Percentiles rank a stretch among this genome's conserved stretches.
These are phyloP conservation scores for Pichia pseudocactophila DNA, from an alignment of 805 yeast species.

Conservation along the genomic window DNA sequence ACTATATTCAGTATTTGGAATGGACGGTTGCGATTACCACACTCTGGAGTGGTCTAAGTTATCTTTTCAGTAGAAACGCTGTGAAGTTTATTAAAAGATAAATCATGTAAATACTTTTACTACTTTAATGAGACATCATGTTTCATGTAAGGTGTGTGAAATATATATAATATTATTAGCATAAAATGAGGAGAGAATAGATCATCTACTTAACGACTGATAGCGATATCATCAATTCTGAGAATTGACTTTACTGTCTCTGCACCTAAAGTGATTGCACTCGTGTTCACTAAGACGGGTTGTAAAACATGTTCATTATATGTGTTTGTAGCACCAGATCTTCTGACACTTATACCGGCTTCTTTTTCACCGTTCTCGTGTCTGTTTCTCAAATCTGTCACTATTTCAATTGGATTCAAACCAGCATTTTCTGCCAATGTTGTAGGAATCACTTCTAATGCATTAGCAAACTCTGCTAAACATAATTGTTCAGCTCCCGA, in stretches of 20 bases:
- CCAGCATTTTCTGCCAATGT: constrained; percentile 96
- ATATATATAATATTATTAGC: background rate
- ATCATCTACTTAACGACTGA: constrained; percentile 51
- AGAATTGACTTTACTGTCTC: constrained; percentile 94
- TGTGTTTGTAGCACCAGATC: constrained; percentile 88
- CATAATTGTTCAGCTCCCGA: constrained; percentile 87
- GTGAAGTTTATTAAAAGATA: constrained; percentile 32
- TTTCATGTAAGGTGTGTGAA: too few relatives aligned
- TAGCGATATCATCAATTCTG: constrained; percentile 95
- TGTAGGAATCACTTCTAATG: constrained; percentile 87
- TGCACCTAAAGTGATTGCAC: constrained; percentile 90
- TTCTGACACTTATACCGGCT: constrained; percentile 94
- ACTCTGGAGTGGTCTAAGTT: constrained; percentile 66
- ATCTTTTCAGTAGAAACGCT: constrained; percentile 61
- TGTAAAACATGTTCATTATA: constrained; percentile 91
- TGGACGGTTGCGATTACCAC: constrained; percentile 64
- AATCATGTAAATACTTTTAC: background rate
- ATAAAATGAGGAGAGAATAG: background rate
- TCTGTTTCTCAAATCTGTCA: constrained; percentile 82
- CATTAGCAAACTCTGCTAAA: constrained; percentile 85
- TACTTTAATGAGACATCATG: background rate
- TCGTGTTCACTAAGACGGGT: constrained; percentile 89
- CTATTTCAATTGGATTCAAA: constrained; percentile 80
- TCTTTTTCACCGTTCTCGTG: constrained; percentile 86
- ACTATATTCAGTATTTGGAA: constrained; percentile 30